Evolutionary conservation across 1,284 basidiomycete genomes (phyloP).

Genomic region (Fomes fomentarius): DNA sequence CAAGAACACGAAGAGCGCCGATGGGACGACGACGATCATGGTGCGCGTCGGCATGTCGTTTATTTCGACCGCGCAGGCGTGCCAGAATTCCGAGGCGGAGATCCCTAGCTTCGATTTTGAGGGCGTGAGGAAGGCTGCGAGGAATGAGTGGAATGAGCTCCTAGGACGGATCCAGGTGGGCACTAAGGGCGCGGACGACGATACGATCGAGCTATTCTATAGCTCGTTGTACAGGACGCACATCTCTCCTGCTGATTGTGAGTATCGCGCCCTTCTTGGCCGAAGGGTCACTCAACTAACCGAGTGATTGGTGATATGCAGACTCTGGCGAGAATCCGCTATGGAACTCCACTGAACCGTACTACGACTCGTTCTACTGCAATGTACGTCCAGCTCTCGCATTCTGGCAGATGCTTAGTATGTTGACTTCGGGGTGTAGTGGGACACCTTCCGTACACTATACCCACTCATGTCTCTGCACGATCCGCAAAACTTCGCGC

Average conservation of each 20-base stretch:
- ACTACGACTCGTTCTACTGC: slow-evolving; percentile 3
- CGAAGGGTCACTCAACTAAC: background rate
- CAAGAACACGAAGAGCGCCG: slow-evolving; percentile 34
- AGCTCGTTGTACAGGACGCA: slow-evolving; percentile 69
- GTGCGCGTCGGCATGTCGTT: slow-evolving; percentile 63
- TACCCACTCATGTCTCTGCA: slow-evolving; percentile 65
- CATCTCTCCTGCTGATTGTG: slow-evolving; percentile 69
- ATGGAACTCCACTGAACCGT: background rate
- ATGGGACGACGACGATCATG: slow-evolving; percentile 45
- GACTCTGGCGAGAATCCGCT: slow-evolving; percentile 52
- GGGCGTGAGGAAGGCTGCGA: slow-evolving; percentile 42
- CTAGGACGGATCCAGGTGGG: slow-evolving; percentile 59
- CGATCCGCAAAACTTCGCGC: slow-evolving; percentile 57
- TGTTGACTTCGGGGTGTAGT: slow-evolving; percentile 37
- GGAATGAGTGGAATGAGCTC: slow-evolving; percentile 58
- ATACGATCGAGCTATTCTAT: slow-evolving; percentile 58
- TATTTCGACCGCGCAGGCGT: slow-evolving; percentile 62
- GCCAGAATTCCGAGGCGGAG: slow-evolving; percentile 60
- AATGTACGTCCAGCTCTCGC: background rate
- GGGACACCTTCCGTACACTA: slow-evolving; percentile 67
- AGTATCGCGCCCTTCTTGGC: slow-evolving; percentile 15
- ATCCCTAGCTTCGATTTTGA: slow-evolving; percentile 65
- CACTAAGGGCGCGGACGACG: slow-evolving; percentile 47
- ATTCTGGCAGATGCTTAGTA: background rate
- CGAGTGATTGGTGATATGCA: slow-evolving; percentile 26